Evolutionary conservation across 106 monocot species (phyloP), one percentile per base, ranked within the genome.

Genomic region (Dendrobium officinale): DNA sequence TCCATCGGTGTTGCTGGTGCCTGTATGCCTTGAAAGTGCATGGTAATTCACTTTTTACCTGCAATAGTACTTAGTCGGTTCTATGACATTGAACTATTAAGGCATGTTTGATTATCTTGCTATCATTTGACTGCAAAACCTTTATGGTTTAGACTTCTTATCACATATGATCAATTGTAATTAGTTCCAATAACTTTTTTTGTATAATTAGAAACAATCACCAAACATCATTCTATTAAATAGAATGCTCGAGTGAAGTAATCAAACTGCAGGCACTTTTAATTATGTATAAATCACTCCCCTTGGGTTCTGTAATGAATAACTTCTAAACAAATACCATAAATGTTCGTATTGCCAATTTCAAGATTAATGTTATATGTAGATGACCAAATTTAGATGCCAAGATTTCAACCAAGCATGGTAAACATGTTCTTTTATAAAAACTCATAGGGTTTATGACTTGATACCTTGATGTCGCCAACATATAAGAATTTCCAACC

Each of bases 401-500:
- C 24, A 61, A 3, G 24, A 64, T 24, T 22, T 24, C 6, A 24
- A 64, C 9, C 64, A 64, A 64, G 8, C 5, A 64, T 64, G 64
- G n/a, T 64, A 22, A 22, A 64, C 5, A 64, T 64, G 64, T 24
- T 64, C 33, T 72, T 13, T 72, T 15, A 37, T 16, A 5, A 33
- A 72, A 16, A 37, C 11, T 51, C 13, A 48, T 48, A 48, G 13
- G 51, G 3, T 17, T 11, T 13, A 51, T 51, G 51, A 10, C 51
- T 51, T 51, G 64, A 37, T 84, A 89, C 89, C 86, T 81, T 86
- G 16, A 89, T 70, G 45, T 89, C 86, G 72, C 86, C 86, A 75
- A 86, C 79, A 59, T 89, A 89, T 55, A 89, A 77, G 58, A 89
- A 84, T 75, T 89, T 80, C 89, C 89, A 89, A 15, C 89, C 89